A percentile compares a stretch with the other conserved stretches of the same genome.
Evolutionary conservation across 352 stramenopile species (phyloP).

Genomic region (Pilasporangium apinafurcum): DNA sequence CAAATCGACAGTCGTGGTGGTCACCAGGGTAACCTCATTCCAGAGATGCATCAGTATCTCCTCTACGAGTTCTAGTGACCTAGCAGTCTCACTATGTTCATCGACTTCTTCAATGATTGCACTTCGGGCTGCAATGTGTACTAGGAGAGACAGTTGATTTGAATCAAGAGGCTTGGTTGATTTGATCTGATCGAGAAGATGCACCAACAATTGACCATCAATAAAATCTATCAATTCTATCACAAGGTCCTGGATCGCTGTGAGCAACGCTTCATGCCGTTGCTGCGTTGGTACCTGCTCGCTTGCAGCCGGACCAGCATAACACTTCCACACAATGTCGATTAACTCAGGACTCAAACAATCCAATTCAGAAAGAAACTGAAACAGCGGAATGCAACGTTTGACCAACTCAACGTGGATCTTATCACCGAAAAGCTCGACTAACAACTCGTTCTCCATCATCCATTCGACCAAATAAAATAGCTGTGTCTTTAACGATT

Average conservation of each 20-base stretch:
- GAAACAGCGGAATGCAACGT: conserved; percentile 45
- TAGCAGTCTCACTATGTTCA: background rate
- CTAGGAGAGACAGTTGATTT: conserved; percentile 21
- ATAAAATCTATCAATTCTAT: conserved; percentile 52
- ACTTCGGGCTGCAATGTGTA: conserved; percentile 20
- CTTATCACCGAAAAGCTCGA: conserved; percentile 50
- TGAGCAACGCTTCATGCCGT: conserved; percentile 37
- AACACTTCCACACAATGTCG: conserved; percentile 49
- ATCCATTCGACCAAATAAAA: conserved; percentile 43
- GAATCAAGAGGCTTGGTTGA: conserved; percentile 13
- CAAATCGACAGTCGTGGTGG: conserved; percentile 4
- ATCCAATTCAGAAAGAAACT: conserved; percentile 36
- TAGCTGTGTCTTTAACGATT: conserved; percentile 14
- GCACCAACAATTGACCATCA: conserved; percentile 20
- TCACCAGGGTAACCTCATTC: conserved; percentile 14
- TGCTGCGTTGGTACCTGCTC: conserved; percentile 8
- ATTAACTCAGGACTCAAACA: conserved; percentile 28
- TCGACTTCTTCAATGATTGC: background rate
- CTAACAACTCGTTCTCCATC: conserved; percentile 30
- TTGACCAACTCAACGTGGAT: conserved; percentile 72
- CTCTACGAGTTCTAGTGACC: conserved; percentile 11
- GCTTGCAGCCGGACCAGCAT: conserved; percentile 16
- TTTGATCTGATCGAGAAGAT: conserved; percentile 23
- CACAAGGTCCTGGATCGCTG: conserved; percentile 36
- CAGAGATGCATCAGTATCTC: conserved; percentile 38